phyloP scores from a whole-genome alignment of 352 stramenopile species.

The Pythium diclinum region DNA sequence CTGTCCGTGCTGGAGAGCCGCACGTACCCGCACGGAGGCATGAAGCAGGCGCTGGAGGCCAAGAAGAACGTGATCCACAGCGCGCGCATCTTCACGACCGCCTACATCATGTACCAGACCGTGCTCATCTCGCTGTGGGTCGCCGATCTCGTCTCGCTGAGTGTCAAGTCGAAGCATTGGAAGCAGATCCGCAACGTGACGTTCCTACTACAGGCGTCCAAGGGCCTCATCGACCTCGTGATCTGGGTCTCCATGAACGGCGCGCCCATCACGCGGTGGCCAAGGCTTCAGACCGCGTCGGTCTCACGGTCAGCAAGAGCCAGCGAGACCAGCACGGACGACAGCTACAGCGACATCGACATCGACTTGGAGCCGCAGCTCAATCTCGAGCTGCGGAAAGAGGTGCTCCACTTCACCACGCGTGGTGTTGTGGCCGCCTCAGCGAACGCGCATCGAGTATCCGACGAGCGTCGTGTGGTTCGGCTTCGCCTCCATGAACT shows the following conservation, averaged over 20 bases:
- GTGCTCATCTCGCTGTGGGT: constrained; percentile 81
- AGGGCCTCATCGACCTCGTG: constrained; percentile 80
- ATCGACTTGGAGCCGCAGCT: constrained; percentile 83
- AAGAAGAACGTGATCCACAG: constrained; percentile 83
- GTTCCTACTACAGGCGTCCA: constrained; percentile 69
- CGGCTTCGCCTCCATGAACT: constrained; percentile 77
- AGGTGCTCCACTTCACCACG: constrained; percentile 88
- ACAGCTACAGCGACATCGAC: constrained; percentile 69
- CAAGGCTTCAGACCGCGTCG: background rate
- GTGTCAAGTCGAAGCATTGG: constrained; percentile 29
- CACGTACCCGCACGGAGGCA: constrained; percentile 67
- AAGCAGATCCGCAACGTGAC: constrained; percentile 51
- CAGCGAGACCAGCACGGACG: constrained; percentile 23
- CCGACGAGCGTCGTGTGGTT: constrained; percentile 48
- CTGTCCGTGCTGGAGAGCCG: constrained; percentile 72
- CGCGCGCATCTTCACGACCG: constrained; percentile 74
- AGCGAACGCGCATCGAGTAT: constrained; percentile 54
- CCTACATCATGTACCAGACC: constrained; percentile 82
- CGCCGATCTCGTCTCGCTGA: constrained; percentile 50
- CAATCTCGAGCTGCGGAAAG: constrained; percentile 82
- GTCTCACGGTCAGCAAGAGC: constrained; percentile 30
- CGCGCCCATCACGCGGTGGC: constrained; percentile 15
- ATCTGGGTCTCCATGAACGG: constrained; percentile 84
- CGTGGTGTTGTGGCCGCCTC: constrained; percentile 79
- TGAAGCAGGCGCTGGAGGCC: constrained; percentile 71